Conservation (phyloP, 2,329 filamentous ascomycete genomes). For the Nakataea oryzae region DNA sequence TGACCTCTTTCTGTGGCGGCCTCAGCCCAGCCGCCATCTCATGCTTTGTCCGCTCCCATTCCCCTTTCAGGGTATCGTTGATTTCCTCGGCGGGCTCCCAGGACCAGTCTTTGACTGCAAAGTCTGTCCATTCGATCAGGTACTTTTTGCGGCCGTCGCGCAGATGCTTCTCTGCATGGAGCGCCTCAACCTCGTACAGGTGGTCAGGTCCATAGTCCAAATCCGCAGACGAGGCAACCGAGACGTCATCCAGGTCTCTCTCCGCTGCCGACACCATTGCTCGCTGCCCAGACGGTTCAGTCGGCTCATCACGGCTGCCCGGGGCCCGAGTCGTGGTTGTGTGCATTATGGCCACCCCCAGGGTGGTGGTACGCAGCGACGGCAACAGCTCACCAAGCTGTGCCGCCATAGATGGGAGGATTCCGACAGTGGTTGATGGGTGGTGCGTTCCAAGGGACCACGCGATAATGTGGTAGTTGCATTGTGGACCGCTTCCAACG, state of each 20-base stretch:
- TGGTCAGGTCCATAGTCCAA: slow-evolving; percentile 17
- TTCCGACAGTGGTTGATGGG: neutral
- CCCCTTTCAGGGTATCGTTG: slow-evolving; percentile 1
- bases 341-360: too few relatives aligned
- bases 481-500: neutral
- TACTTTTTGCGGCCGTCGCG: slow-evolving; percentile 30
- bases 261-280: slow-evolving; percentile 1
- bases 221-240: slow-evolving; percentile 34
- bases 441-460: neutral
- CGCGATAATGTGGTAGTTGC: neutral
- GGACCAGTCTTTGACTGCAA: slow-evolving; percentile 42
- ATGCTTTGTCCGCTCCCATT: neutral
- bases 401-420: neutral
- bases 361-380: too few relatives aligned
- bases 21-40: neutral
- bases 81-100: slow-evolving; percentile 35
- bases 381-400: neutral
- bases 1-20: neutral
- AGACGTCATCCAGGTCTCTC: slow-evolving; percentile 40
- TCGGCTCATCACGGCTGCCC: too few relatives aligned
- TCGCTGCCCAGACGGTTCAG: neutral
- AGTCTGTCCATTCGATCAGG: slow-evolving; percentile 56
- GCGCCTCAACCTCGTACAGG: slow-evolving; percentile 43
- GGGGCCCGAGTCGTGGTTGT: too few relatives aligned
- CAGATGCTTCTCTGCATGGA: slow-evolving; percentile 34